Evolutionary conservation across 202 grass and related monocot genomes (phyloP), one percentile per base, ranked within the genome.

Genomic region (Schoenoplectus tabernaemontani): DNA sequence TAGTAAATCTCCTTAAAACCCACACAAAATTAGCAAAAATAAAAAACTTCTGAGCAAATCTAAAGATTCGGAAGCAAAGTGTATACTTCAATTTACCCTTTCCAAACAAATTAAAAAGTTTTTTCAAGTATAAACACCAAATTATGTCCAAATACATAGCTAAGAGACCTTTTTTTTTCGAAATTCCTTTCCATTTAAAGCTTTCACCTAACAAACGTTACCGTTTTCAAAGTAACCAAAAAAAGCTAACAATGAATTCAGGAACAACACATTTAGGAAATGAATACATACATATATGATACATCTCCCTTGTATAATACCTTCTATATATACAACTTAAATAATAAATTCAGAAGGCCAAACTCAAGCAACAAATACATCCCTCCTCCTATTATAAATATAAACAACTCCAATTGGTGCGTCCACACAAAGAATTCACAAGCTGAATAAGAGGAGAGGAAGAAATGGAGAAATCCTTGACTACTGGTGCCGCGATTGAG

Each of bases 301-400:
- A 63, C 28, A 62, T 32, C 43, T 48, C 23, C 0, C 9, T 51
- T 33, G 46, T 7, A 28, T 28, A 28, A 33, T 51, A 28, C n/a
- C 68, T 76, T 32, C 46, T 76, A 76, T 56, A 76, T 54, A 76
- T 56, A 15, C 50, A 32, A 20, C 53, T 57, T 17, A 57, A 57
- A 57, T 28, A 57, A 57, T 57, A 8, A 57, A 57, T 57, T 57
- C n/a, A 56, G 37, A 13, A 6, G 34, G 23, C 28, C 26, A 63
- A 16, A 63, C 3, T 17, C 28, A 34, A 63, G 5, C 26, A 63
- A 12, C 59, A 76, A 76, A 23, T 57, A 57, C 53, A 28, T 28
- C 28, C 28, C 28, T 57, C 53, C 53, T 57, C 16, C 53, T 57
- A 57, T n/a, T 57, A 20, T 1, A 22, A 22, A 22, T 57, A 7